Percentiles rank a stretch among this genome's conserved stretches.
Evolutionary conservation across 2,329 filamentous ascomycete genomes (phyloP).

Genomic region (Hypocreales sp.): DNA sequence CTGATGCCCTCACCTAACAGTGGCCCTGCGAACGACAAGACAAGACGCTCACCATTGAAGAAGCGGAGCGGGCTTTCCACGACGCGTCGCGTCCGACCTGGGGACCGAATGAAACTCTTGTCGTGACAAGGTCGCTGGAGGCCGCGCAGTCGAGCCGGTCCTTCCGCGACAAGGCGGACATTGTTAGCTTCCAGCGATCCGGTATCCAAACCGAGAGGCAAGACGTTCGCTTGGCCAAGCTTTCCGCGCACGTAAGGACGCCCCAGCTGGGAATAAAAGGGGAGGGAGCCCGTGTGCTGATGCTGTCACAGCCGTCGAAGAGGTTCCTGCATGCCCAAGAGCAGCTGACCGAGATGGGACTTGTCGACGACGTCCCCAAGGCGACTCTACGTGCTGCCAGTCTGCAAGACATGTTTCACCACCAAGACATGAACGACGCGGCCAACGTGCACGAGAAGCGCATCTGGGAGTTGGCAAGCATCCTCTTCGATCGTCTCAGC

Average conservation of each 20-base stretch:
- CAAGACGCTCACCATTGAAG: constrained; percentile 51
- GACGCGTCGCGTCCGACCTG: constrained; percentile 64
- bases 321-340: constrained; percentile 40
- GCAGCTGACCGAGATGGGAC: constrained; percentile 34
- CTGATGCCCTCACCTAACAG: constrained; percentile 37
- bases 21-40: constrained; percentile 74
- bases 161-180: constrained; percentile 10
- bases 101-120: constrained; percentile 57
- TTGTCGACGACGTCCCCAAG: constrained; percentile 43
- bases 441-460: constrained; percentile 49
- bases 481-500: constrained; percentile 64
- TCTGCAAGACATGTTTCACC: constrained; percentile 23
- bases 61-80: constrained; percentile 53
- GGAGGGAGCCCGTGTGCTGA: constrained; percentile 4
- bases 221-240: constrained; percentile 49
- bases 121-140: constrained; percentile 32
- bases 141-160: constrained; percentile 23
- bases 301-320: constrained; percentile 31
- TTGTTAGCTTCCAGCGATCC: constrained; percentile 17
- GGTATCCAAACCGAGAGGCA: constrained; percentile 47
- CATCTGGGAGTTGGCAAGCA: constrained; percentile 74
- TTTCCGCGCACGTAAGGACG: constrained; percentile 35
- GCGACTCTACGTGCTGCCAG: constrained; percentile 27
- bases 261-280: neutral
- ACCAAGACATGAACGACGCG: constrained; percentile 23